Evolutionary conservation across 257 asterid genomes (phyloP).

Genomic region (Solanum ossicruentum): DNA sequence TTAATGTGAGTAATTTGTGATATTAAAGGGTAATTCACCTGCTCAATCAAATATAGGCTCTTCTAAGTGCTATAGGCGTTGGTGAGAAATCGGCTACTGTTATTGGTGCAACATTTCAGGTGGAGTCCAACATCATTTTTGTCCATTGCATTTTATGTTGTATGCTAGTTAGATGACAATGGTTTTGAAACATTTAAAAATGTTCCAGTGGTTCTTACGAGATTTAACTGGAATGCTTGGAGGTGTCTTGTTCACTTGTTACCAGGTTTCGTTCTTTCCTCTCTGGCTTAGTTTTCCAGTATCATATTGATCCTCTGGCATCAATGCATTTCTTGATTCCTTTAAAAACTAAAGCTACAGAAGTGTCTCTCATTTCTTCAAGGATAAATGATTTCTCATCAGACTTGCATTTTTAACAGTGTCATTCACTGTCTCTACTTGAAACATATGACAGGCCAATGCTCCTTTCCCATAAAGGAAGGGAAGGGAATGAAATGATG

Average conservation of each 20-base stretch:
- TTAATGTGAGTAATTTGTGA: not conserved
- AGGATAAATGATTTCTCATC: not conserved
- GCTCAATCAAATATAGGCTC: constrained; percentile 46
- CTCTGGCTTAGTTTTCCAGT: not conserved
- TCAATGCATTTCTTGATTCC: not conserved
- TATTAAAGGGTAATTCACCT: not conserved
- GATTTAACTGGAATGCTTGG: constrained; percentile 98
- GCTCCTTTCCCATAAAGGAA: not conserved
- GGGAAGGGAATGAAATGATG: not conserved
- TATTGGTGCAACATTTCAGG: constrained; percentile 97
- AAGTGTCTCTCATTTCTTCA: not conserved
- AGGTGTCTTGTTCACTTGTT: constrained; percentile 77
- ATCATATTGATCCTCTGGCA: not conserved
- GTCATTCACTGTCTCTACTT: not conserved
- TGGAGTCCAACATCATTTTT: not conserved
- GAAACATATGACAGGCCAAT: not conserved
- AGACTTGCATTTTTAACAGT: not conserved
- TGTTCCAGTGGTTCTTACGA: constrained; percentile 81
- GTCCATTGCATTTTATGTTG: not conserved
- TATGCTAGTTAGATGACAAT: not conserved
- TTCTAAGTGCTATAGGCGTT: constrained; percentile 92
- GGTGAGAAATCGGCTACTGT: constrained; percentile 97
- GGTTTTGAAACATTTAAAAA: not conserved
- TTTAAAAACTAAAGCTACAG: not conserved
- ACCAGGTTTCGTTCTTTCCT: constrained; percentile 45